Evolutionary conservation across 2,329 filamentous ascomycete species (phyloP), one percentile per base, ranked within the genome.

Genomic region (Scedosporium dehoogii): DNA sequence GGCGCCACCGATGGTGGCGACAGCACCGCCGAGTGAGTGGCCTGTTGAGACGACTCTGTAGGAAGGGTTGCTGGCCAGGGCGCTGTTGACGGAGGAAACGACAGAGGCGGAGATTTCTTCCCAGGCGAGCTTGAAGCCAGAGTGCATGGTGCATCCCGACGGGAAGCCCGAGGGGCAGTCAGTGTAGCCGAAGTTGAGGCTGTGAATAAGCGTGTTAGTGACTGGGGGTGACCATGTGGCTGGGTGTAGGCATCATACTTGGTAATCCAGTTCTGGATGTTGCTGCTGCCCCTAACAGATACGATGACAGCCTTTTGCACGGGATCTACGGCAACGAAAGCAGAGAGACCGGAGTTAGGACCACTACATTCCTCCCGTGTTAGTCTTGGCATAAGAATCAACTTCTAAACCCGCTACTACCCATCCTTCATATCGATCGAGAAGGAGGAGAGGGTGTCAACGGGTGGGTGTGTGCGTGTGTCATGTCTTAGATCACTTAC

Each of bases 11-110:
- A 91, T 70, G 6, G 81, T 84, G 46, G 81, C 85, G 2, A 90
- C 75, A 6, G 86, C 86, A 27, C 78, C 88, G 58, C 88, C 88
- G 3, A 91, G 82, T 9, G 85, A 88, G 75, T 90, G 87, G 42
- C 88, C 88, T 0, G 85, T 85, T n/a, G 80, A 72, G 18, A 87
- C 70, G 69, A 89, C 69, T 56, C 71, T 71, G 75, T 81, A 87
- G 58, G 64, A 65, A 1, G 85, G 83, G 73, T 84, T 73, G 29
- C 75, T 70, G 1, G 69, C 68, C 48, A 69, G 70, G 3, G 83
- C 82, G 1, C 70, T 63, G 21, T 72, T 65, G 23, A 88, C 69
- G 61, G 77, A 78, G 1, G 68, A 66, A 6, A 81, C 66, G 16
- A 81, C 77, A 4, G 69, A 67, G 1, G 63, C 61, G 14, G 75